Percentiles rank a stretch among this genome's conserved stretches.
These are phyloP conservation scores for Exophiala sp. DNA, from an alignment of 2,329 filamentous ascomycete genomes.

Conservation along the genomic window DNA sequence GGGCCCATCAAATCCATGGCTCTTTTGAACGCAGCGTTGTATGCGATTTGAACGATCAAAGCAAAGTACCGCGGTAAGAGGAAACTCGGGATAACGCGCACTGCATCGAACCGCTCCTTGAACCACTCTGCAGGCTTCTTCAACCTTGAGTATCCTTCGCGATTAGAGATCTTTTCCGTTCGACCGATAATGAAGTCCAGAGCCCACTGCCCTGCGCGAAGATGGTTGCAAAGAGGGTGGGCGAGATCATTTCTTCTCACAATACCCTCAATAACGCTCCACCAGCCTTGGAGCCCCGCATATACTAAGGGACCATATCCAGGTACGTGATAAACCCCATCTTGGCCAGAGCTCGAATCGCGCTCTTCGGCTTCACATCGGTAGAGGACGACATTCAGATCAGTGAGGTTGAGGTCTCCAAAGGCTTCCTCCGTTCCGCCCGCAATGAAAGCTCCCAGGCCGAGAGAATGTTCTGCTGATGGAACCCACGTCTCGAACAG, in stretches of 20 bases:
- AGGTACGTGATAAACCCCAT: conserved; percentile 86
- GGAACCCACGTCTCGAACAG: conserved; percentile 96
- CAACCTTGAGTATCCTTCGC: conserved; percentile 57
- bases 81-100: conserved; percentile 79
- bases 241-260: conserved; percentile 85
- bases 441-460: conserved; percentile 80
- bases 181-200: conserved; percentile 79
- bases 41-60: conserved; percentile 78
- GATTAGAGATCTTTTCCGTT: conserved; percentile 64
- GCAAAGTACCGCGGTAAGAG: conserved; percentile 90
- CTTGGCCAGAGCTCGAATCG: conserved; percentile 68
- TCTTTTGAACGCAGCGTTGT: conserved; percentile 73
- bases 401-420: conserved; percentile 64
- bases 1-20: conserved; percentile 71
- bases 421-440: conserved; percentile 75
- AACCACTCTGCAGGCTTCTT: conserved; percentile 69
- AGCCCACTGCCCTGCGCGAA: conserved; percentile 86
- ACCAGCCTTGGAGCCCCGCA: conserved; percentile 97
- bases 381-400: conserved; percentile 89
- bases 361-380: conserved; percentile 83
- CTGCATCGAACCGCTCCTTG: conserved; percentile 74
- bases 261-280: conserved; percentile 80
- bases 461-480: conserved; percentile 72
- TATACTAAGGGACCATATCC: conserved; percentile 81
- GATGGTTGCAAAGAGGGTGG: conserved; percentile 86